Evolutionary conservation across 306 rosid genomes (phyloP).

Genomic region (Heteromeles arbutifolia): DNA sequence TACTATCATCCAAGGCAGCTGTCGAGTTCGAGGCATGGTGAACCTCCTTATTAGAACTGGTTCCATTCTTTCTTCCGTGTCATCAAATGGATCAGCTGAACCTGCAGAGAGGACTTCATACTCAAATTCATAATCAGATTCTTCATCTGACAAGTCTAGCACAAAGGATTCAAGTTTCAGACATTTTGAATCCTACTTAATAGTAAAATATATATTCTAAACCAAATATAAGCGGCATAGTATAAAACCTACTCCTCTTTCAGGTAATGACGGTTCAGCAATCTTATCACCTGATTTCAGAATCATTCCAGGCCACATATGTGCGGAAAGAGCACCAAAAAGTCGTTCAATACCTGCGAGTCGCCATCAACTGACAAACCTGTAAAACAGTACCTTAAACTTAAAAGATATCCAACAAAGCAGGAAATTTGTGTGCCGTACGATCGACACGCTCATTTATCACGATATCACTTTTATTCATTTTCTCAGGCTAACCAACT

Average conservation of each 20-base stretch:
- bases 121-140: constrained; percentile 77
- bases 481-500: neutral
- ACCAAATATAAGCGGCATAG: neutral
- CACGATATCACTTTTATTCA: neutral
- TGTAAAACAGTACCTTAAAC: constrained; percentile 32
- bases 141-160: constrained; percentile 77
- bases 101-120: constrained; percentile 35
- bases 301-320: constrained; percentile 96
- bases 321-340: constrained; percentile 84
- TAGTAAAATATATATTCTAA: neutral
- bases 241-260: constrained; percentile 64
- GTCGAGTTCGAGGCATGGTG: constrained; percentile 35
- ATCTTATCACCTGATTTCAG: constrained; percentile 75
- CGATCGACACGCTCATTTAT: neutral
- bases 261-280: constrained; percentile 49
- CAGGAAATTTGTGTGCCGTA: neutral
- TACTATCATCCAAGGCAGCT: constrained; percentile 23
- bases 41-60: constrained; percentile 18
- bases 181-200: constrained; percentile 15
- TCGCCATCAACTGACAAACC: constrained; percentile 87
- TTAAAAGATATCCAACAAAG: neutral
- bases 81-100: constrained; percentile 38
- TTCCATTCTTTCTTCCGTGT: constrained; percentile 30
- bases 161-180: constrained; percentile 16
- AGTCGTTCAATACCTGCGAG: constrained; percentile 87